Base-by-base conservation (phyloP, 352 stramenopile species). In the Blastocystis sp. region DNA sequence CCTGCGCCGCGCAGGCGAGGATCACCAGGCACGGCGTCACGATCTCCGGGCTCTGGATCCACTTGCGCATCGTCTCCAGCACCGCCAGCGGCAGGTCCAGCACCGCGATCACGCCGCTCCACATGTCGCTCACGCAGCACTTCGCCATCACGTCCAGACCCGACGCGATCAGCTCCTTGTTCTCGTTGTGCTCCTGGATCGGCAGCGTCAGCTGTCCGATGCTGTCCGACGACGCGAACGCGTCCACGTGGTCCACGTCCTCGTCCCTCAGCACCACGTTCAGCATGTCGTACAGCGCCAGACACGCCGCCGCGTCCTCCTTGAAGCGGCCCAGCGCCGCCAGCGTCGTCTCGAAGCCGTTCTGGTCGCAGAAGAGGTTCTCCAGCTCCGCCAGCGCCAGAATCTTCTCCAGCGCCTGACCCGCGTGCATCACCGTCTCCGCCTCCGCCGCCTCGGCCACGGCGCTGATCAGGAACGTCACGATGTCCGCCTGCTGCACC, bases 401-500 rank as follows among this genome's bases (percentile, higher is more conserved):
- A 28, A 84, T 62, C 28, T 54, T 59, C 11, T 3, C 61, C 54
- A 84, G 52, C 59, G 74, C 74, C 54, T 84, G 45, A 4, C 57
- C 24, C 59, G 74, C 74, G 61, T 84, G 57, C 45, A 84, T 59
- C 74, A 84, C 74, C 42, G 74, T 24, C 45, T 84, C 57, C 74
- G 65, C 74, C 21, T 84, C 57, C 38, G 24, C 57, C 42, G 48
- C 52, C 17, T 59, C 48, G 34, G 17, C 34, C 34, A 84, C 69
- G 4, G 52, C 54, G 21, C 57, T 21, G 2, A 84, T 4, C 3
- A 84, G 74, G 54, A 84, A 54, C 28, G 57, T 28, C 10, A 84
- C 34, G 10, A 84, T 64, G 52, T 84, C 74, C n/a, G 57, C n/a
- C 74, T 84, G 74, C 74, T 84, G 48, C 9, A 84, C 57, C 74